These are phyloP conservation scores for Coniochaeta sp. DNA, from an alignment of 2,329 filamentous ascomycete species.

Conservation along the genomic window DNA sequence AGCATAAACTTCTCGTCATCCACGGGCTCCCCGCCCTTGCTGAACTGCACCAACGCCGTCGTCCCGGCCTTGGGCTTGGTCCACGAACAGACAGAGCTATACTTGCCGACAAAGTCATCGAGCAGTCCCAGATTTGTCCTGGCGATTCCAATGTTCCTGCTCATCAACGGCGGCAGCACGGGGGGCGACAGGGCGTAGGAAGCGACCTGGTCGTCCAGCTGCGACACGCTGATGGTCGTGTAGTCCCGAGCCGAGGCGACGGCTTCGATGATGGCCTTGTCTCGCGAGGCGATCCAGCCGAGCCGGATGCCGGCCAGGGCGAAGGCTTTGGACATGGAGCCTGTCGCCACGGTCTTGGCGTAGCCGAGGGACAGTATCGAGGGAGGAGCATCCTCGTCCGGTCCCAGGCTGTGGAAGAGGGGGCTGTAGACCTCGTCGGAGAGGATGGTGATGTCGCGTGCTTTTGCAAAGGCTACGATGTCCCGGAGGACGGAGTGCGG, in stretches of 20 bases:
- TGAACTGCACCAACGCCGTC: constrained; percentile 69
- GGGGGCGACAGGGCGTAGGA: constrained; percentile 58
- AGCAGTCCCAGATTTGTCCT: constrained; percentile 59
- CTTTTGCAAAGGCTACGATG: constrained; percentile 56
- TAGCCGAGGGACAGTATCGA: constrained; percentile 68
- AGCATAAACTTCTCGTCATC: constrained; percentile 68
- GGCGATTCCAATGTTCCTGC: constrained; percentile 57
- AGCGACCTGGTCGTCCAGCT: constrained; percentile 72
- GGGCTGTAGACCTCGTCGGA: constrained; percentile 81
- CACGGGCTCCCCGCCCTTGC: constrained; percentile 48
- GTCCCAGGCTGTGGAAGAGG: constrained; percentile 60
- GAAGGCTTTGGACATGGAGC: constrained; percentile 82
- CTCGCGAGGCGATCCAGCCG: constrained; percentile 73
- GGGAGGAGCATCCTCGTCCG: constrained; percentile 47
- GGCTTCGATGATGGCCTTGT: constrained; percentile 51
- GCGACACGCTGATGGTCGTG: constrained; percentile 80
- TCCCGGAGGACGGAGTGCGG: constrained; percentile 50
- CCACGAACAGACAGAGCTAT: constrained; percentile 60
- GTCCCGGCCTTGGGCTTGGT: constrained; percentile 71
- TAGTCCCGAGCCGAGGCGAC: constrained; percentile 66
- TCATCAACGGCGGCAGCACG: constrained; percentile 26
- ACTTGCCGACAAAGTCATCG: constrained; percentile 58
- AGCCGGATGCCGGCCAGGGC: constrained; percentile 73
- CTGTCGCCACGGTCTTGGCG: constrained; percentile 61
- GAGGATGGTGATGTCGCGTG: constrained; percentile 58